A percentile compares a stretch with the other conserved stretches of the same genome.
Evolutionary conservation across 2,329 filamentous ascomycete species (phyloP).

Genomic region (Nigrograna mackinnonii): DNA sequence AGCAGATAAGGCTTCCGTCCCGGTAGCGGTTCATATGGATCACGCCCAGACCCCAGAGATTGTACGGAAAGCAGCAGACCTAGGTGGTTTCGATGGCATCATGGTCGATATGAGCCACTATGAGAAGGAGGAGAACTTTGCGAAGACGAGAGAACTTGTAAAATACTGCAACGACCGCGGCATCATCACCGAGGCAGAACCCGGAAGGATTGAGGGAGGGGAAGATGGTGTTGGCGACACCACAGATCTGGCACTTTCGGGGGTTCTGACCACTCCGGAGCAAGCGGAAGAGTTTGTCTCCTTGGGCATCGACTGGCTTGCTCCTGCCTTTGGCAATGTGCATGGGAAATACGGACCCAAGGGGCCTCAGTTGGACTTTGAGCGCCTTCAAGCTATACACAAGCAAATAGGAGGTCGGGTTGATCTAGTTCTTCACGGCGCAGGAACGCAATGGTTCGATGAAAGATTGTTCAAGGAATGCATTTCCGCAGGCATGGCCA

Average conservation of each 20-base stretch:
- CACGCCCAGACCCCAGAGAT: slow-evolving; percentile 68
- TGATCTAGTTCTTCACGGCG: slow-evolving; percentile 61
- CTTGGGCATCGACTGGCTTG: slow-evolving; percentile 71
- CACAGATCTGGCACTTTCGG: slow-evolving; percentile 55
- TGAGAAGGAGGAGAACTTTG: slow-evolving; percentile 71
- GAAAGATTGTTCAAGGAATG: slow-evolving; percentile 59
- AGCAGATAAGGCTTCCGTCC: slow-evolving; percentile 46
- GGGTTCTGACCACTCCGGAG: slow-evolving; percentile 65
- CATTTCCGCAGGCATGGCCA: slow-evolving; percentile 58
- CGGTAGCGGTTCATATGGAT: slow-evolving; percentile 67
- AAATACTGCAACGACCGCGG: slow-evolving; percentile 66
- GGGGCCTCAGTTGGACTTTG: slow-evolving; percentile 25
- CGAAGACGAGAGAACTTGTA: slow-evolving; percentile 65
- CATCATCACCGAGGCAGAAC: slow-evolving; percentile 72
- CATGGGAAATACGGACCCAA: slow-evolving; percentile 21
- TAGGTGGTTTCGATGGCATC: slow-evolving; percentile 37
- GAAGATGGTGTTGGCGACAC: slow-evolving; percentile 76
- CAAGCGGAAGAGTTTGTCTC: slow-evolving; percentile 68
- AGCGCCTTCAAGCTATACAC: slow-evolving; percentile 46
- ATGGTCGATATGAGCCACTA: slow-evolving; percentile 74
- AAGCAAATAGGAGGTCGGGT: slow-evolving; percentile 54
- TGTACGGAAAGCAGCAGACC: slow-evolving; percentile 62
- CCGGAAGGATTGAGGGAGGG: slow-evolving; percentile 71
- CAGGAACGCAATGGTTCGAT: slow-evolving; percentile 56
- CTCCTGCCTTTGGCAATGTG: slow-evolving; percentile 70